Base-by-base conservation (phyloP, 768 basidiomycete species). In the Russula virescens region DNA sequence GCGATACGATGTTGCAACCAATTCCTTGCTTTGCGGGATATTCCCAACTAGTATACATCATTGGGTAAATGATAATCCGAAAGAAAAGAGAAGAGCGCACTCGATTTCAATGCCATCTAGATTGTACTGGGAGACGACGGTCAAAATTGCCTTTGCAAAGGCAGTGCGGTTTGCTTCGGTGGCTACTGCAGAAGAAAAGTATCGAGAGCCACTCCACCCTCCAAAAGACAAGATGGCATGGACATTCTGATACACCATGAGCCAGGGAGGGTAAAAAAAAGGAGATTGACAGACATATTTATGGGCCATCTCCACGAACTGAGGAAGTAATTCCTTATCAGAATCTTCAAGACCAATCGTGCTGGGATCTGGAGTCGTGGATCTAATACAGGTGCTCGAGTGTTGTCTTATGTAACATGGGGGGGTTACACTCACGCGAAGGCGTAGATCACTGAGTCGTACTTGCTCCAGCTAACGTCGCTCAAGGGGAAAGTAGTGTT, bases 371-470 rank as follows among this genome's bases (percentile, higher is more conserved):
- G 67, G 63, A 7, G 62, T 54, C 11, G 62, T 59, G 23, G 14
- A 0, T 25, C 58, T 63, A 14, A 21, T 5, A 10, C 23, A 48
- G 43, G 46, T 16, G n/a, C 47, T 21, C 66, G 64, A 8, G 2
- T 21, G 11, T n/a, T 43, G 18, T 25, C 8, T 18, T 23, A 23
- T 1, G 18, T 23, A 18, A 46, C 23, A 3, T 3, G 35, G 38
- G 35, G 28, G 16, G 21, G 31, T 21, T 19, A 14, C 5, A 81
- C 81, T 75, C 66, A 86, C 85, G 79, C 85, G 66, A 87, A 86
- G 47, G 84, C 79, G 72, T 84, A 87, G 28, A 77, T 80, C 72
- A 86, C 68, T 49, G 80, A 71, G 49, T 74, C 80, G 68, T 84
- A 86, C 68, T 83, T 83, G 35, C 71, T 61, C 84, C 84, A 86